These are phyloP conservation scores for Phytophthora citricola DNA, from an alignment of 352 stramenopile species.

Conservation along the genomic window DNA sequence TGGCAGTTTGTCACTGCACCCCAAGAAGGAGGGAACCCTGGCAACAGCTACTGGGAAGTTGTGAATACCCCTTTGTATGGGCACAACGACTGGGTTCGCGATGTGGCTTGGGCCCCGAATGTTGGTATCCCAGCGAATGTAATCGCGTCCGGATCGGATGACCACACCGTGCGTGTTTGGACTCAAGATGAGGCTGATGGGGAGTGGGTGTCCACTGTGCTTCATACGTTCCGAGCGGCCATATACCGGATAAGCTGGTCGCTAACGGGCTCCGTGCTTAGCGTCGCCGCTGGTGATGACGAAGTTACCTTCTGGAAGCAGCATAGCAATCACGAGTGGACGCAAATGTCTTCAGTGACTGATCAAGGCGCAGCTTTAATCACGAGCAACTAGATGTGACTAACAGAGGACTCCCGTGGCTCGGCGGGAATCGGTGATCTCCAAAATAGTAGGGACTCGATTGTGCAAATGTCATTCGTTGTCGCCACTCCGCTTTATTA, in stretches of 20 bases:
- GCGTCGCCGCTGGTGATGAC: conserved; percentile 69
- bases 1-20: conserved; percentile 56
- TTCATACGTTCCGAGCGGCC: conserved; percentile 74
- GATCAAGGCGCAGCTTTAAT: conserved; percentile 60
- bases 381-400: conserved; percentile 30
- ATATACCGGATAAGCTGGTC: conserved; percentile 90
- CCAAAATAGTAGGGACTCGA: conserved; percentile 19
- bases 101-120: conserved; percentile 86
- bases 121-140: conserved; percentile 84
- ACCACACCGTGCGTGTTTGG: conserved; percentile 85
- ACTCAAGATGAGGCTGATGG: conserved; percentile 71
- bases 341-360: conserved; percentile 75
- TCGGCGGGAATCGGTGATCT: conserved; percentile 2
- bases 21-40: conserved; percentile 36
- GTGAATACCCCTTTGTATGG: conserved; percentile 55
- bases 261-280: conserved; percentile 70
- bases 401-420: background rate
- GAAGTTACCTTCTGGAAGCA: conserved; percentile 88
- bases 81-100: conserved; percentile 86
- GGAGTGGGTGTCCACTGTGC: conserved; percentile 65
- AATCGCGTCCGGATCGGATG: conserved; percentile 82
- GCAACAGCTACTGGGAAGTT: conserved; percentile 44
- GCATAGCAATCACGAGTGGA: conserved; percentile 63
- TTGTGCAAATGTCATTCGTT: conserved; percentile 14
- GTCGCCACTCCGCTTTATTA: conserved; percentile 13